A percentile compares a stretch with the other conserved stretches of the same genome.
Evolutionary conservation across 768 basidiomycete genomes (phyloP).

Genomic region (Boletus bicolor): DNA sequence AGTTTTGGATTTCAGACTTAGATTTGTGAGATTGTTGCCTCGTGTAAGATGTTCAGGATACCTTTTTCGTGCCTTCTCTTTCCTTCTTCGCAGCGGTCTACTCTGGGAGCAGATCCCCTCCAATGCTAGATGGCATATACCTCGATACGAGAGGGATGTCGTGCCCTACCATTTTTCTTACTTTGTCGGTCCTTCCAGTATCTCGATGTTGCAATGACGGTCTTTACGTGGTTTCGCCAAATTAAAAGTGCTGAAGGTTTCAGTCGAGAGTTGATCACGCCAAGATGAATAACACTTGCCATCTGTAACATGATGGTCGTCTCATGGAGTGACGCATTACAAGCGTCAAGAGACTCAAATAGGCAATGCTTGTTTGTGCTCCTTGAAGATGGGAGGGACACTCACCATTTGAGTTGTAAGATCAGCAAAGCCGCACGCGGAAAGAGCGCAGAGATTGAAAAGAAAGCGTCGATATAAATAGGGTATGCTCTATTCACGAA

Average conservation of each 20-base stretch:
- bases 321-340: neutral
- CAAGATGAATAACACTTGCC: neutral
- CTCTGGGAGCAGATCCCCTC: neutral
- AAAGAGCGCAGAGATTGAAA: neutral
- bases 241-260: neutral
- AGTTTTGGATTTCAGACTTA: neutral
- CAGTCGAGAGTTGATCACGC: neutral
- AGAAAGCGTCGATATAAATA: neutral
- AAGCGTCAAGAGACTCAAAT: neutral
- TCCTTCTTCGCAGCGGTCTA: neutral
- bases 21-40: neutral
- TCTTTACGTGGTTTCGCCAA: neutral
- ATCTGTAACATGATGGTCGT: neutral
- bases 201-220: neutral
- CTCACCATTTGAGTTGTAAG: neutral
- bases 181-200: neutral
- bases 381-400: neutral
- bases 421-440: neutral
- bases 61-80: neutral
- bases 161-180: neutral
- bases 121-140: neutral
- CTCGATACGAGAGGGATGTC: neutral
- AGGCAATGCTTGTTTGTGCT: neutral
- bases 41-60: neutral
- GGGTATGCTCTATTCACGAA: conserved; percentile 46